These are phyloP conservation scores for Trametes meyenii DNA, from an alignment of 768 basidiomycete species.

Conservation along the genomic window DNA sequence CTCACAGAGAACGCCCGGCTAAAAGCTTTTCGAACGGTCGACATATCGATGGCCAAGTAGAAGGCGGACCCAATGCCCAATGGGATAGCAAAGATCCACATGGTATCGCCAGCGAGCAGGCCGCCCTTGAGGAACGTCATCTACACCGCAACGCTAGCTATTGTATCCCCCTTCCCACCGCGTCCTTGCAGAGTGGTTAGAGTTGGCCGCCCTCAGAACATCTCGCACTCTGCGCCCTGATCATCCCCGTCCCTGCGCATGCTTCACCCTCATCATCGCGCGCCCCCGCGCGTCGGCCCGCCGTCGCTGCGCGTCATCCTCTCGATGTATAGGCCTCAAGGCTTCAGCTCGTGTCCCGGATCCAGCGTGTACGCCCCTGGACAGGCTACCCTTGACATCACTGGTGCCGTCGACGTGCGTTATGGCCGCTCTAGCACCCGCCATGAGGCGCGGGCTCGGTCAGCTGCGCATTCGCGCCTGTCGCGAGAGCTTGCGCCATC, in stretches of 20 bases:
- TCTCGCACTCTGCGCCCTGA: neutral
- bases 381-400: constrained; percentile 9
- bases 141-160: neutral
- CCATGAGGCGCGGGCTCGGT: neutral
- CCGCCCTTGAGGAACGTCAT: neutral
- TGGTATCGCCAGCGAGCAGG: neutral
- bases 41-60: neutral
- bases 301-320: neutral
- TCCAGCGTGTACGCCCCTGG: neutral
- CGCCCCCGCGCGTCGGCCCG: neutral
- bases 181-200: constrained; percentile 1
- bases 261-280: neutral
- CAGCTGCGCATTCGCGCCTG: neutral
- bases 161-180: neutral
- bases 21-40: too few species aligned
- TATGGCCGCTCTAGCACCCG: neutral
- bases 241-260: neutral
- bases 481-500: too few species aligned
- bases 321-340: neutral
- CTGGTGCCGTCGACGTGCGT: neutral
- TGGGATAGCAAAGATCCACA: too few species aligned
- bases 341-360: neutral
- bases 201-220: neutral
- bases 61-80: too few species aligned
- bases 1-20: too few species aligned